phyloP scores from a whole-genome alignment of 2,329 filamentous ascomycete genomes.

The Alternaria arborescens region DNA sequence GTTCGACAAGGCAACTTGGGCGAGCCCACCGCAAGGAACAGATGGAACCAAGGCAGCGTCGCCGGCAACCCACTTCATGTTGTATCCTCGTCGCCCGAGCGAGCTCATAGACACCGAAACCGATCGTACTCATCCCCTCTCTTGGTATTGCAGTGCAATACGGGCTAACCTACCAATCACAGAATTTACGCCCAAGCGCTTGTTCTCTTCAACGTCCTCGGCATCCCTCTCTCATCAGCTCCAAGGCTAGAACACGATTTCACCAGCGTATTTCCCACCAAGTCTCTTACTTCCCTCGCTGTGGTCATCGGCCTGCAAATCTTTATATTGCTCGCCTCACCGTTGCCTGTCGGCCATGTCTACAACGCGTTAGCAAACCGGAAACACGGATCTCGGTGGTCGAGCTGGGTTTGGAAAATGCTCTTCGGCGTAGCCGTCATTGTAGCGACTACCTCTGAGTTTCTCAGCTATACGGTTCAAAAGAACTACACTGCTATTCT shows the following conservation, averaged over 20 bases:
- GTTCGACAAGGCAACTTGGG: neutral
- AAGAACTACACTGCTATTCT: neutral
- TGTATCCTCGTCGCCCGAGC: neutral
- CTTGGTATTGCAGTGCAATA: neutral
- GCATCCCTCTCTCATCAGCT: conserved; percentile 36
- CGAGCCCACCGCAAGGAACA: neutral
- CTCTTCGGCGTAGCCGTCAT: neutral
- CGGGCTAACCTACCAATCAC: neutral
- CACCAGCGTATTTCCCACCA: conserved; percentile 15
- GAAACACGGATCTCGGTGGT: neutral
- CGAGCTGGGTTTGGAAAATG: neutral
- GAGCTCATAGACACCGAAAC: neutral
- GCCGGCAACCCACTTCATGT: neutral
- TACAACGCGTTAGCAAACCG: conserved; percentile 2
- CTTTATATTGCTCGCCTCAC: conserved; percentile 22
- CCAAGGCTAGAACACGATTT: conserved; percentile 35
- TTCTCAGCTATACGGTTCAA: neutral
- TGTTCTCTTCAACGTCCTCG: conserved; percentile 35
- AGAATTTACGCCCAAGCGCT: conserved; percentile 33
- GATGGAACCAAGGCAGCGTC: neutral
- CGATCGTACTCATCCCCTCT: neutral
- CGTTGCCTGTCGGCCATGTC: neutral
- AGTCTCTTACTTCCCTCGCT: conserved; percentile 16
- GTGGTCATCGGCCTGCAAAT: conserved; percentile 24
- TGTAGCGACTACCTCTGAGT: neutral